These are phyloP conservation scores for Talaromyces borbonicus DNA, from an alignment of 495 filamentous ascomycete genomes.

Conservation along the genomic window DNA sequence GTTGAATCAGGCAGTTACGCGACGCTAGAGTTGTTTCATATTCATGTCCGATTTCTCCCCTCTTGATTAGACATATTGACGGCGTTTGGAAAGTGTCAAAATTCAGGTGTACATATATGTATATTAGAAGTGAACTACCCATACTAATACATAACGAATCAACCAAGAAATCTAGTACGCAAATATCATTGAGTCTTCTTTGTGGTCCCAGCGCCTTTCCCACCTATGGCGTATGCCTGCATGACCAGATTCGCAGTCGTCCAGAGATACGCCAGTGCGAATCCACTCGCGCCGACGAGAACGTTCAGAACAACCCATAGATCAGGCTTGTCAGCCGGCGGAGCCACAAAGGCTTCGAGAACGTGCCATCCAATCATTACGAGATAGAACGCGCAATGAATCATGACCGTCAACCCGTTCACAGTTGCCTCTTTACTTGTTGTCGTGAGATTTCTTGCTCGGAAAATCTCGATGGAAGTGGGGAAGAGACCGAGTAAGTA, in stretches of 20 bases:
- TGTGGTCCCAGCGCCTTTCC: constrained; percentile 17
- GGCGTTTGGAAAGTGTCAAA: too few relatives aligned
- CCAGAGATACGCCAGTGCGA: constrained; percentile 83
- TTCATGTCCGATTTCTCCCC: too few relatives aligned
- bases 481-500: constrained; percentile 84
- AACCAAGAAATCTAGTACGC: not conserved
- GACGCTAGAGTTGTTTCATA: too few relatives aligned
- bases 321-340: constrained; percentile 73
- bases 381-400: constrained; percentile 68
- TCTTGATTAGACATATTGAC: too few relatives aligned
- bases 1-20: too few relatives aligned
- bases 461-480: constrained; percentile 57
- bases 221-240: constrained; percentile 39
- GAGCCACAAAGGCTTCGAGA: constrained; percentile 52
- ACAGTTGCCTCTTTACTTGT: constrained; percentile 29
- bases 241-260: constrained; percentile 62
- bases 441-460: constrained; percentile 27
- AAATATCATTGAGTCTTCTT: constrained; percentile 34
- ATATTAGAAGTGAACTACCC: too few relatives aligned
- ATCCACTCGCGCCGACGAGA: constrained; percentile 72
- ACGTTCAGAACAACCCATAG: constrained; percentile 90
- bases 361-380: constrained; percentile 73
- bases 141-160: too few relatives aligned
- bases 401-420: constrained; percentile 46
- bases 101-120: too few relatives aligned